These are phyloP conservation scores for Rhamnella rubrinervis DNA, from an alignment of 331 rosid genomes.

Conservation along the genomic window DNA sequence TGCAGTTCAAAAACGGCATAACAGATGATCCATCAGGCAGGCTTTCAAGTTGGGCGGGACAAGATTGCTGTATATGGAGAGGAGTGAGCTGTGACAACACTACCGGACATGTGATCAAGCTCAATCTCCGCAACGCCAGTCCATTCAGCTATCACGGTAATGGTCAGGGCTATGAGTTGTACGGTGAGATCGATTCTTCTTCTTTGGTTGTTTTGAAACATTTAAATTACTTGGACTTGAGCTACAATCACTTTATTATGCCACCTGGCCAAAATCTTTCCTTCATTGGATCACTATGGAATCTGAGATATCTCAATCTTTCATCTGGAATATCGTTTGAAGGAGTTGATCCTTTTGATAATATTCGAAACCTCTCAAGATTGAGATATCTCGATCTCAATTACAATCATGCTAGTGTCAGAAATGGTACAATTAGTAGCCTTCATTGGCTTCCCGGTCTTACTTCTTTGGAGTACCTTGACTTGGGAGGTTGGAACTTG, in stretches of 20 bases:
- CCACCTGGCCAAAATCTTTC: not conserved
- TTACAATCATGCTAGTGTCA: too few species aligned
- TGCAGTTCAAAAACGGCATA: slow-evolving; percentile 12
- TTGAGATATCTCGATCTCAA: slow-evolving; percentile 8
- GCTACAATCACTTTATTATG: not conserved
- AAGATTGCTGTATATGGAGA: slow-evolving; percentile 14
- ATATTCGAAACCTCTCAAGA: slow-evolving; percentile 18
- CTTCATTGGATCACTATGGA: slow-evolving; percentile 2
- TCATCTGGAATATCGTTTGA: rapidly evolving
- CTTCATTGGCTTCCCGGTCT: slow-evolving; percentile 13
- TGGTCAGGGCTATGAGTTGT: not conserved
- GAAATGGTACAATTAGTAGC: too few species aligned
- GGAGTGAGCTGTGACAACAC: not conserved
- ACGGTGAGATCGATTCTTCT: too few species aligned
- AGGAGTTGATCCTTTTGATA: not conserved
- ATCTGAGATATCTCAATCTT: slow-evolving; percentile 14
- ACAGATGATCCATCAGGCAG: not conserved
- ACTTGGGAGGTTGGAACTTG: not conserved
- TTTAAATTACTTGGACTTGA: slow-evolving; percentile 22
- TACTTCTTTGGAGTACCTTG: slow-evolving; percentile 1
- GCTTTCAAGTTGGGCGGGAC: slow-evolving; percentile 11
- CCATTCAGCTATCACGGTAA: not conserved
- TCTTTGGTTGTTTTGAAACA: slow-evolving; percentile 9
- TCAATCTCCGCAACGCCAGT: not conserved
- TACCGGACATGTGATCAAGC: not conserved